Base-by-base conservation (phyloP, 2,329 filamentous ascomycete genomes). In the Falciphora oryzae region DNA sequence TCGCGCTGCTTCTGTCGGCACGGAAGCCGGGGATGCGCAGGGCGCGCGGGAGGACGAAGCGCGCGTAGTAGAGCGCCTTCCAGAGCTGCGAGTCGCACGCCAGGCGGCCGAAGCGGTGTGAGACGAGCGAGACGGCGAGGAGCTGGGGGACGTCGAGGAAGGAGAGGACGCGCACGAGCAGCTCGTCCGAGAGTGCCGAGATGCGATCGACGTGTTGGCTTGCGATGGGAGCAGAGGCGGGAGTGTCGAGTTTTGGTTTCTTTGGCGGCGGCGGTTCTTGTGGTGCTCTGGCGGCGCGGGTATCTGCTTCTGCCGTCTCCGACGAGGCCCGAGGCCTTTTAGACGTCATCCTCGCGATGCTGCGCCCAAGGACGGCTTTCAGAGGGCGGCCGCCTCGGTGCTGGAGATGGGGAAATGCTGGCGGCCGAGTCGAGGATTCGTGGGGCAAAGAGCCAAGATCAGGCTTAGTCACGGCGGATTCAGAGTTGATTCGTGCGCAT, bases 21-120 rank as follows among this genome's bases (percentile, higher is more conserved):
- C 80, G 76, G 64, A 89, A 84, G 28, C 89, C 89, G 0, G 91
- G 90, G 65, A 94, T 87, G 65, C 90, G 86, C 69, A 90, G 83
- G 50, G 90, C 90, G 71, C 93, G 86, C 56, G 92, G 93, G 50
- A 91, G 84, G 35, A 97, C 91, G 76, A 96, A 98, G 67, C 90
- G 88, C 31, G 87, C 83, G 77, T 96, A 97, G 77, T 97, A 99
- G 62, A 92, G 85, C 18, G 85, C 84, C 75, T 94, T 95, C 95
- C 95, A 99, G 65, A 98, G 79, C 73, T 97, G 92, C 0, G 90
- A 89, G 75, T 98, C 95, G 64, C 84, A 83, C 10, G 91, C 84
- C 25, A 98, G 83, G 56, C 81, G 81, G 69, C 87, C 82, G 72
- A 96, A 90, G 66, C 90, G 91, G 64, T 79, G 86, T 2, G 92